A percentile compares a stretch with the other conserved stretches of the same genome.
Evolutionary conservation across 257 asterid genomes (phyloP).

Genomic region (Gynochthodes officinalis): DNA sequence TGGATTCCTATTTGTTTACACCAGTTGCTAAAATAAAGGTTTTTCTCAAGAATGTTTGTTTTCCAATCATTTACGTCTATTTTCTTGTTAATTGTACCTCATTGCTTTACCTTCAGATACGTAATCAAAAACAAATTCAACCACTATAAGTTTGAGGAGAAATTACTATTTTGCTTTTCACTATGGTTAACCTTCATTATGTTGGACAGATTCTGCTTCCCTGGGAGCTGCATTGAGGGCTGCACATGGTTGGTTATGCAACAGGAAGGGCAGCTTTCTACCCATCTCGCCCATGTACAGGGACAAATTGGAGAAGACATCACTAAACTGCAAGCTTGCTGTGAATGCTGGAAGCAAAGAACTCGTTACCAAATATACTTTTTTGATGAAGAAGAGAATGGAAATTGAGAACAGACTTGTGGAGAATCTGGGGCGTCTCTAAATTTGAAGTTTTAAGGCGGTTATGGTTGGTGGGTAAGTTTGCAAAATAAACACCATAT

Average conservation of each 20-base stretch:
- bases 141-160: background rate
- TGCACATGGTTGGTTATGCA: constrained; percentile 91
- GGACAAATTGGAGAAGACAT: constrained; percentile 60
- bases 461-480: background rate
- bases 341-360: constrained; percentile 49
- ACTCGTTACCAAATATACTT: constrained; percentile 49
- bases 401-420: constrained; percentile 75
- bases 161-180: background rate
- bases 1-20: background rate
- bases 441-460: background rate
- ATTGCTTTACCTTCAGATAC: background rate
- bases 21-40: background rate
- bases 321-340: constrained; percentile 63
- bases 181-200: background rate
- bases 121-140: background rate
- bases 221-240: constrained; percentile 93
- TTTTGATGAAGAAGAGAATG: constrained; percentile 67
- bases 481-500: background rate
- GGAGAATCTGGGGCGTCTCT: constrained; percentile 57
- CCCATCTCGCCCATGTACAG: constrained; percentile 60
- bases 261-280: constrained; percentile 51
- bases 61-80: background rate
- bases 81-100: background rate
- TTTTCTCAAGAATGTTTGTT: background rate
- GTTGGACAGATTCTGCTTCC: constrained; percentile 72